Base-by-base conservation (phyloP, 192 early-diverging fungal species). In the Entomortierella parvispora region DNA sequence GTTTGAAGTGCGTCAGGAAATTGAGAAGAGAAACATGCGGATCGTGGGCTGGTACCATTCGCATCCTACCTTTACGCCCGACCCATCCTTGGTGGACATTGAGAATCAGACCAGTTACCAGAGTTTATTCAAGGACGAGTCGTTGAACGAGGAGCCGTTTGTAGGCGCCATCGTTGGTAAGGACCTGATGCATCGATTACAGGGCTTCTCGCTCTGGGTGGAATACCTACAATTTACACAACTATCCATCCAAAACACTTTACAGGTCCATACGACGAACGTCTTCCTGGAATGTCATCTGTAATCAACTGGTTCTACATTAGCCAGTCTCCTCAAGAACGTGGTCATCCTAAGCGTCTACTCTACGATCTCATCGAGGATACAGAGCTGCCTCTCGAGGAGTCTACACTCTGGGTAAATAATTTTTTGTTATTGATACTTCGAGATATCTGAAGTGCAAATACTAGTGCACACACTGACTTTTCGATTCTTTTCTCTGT, bases 31-130 rank as follows among this genome's bases (percentile, higher is more conserved):
- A 7, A 87, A 91, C 10, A 82, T 97, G 85, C 72, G 82, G 31
- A 91, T 97, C 10, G 92, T 97, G 4, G 96, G 96, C 44, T 97
- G 96, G 96, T 97, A 97, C 80, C 96, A 97, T 80, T 93, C 92
- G 23, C 96, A 97, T 72, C 96, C 96, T 7, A 92, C 91, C 1
- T 96, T 96, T 83, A 79, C 85, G 4, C 94, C 96, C 6, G 91
- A 95, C 49, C 96, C 96, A 29, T 93, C 91, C 33, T 79, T 91
- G n/a, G 89, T 96, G 28, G 96, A 97, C 71, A 86, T 96, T 66
- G 88, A 93, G 61, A 97, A 95, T 69, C 96, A 97, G 78, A 85
- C 85, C 6, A 91, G 89, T 15, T 95, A 97, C 51, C 96, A 97
- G 76, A 79, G 72, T 33, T 84, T 94, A 11, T 96, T 93, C 68